phyloP scores from a whole-genome alignment of 2,329 filamentous ascomycete species.

The Ambrosiella cleistominuta region DNA sequence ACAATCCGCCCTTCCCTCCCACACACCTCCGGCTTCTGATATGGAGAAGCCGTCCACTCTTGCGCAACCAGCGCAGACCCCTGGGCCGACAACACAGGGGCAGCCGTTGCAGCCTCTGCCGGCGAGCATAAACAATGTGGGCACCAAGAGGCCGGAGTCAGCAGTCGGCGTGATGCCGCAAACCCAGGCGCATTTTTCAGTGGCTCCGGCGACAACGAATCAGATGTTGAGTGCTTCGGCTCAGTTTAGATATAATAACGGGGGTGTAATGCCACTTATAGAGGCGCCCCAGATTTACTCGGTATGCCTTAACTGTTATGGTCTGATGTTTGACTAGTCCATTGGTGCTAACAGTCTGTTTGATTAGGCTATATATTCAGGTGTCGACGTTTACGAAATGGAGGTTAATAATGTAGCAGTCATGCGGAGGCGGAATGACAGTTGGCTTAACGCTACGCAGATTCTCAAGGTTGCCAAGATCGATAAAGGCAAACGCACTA shows the following conservation, averaged over 20 bases:
- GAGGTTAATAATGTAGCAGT: constrained; percentile 84
- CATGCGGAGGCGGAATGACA: constrained; percentile 88
- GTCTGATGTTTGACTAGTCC: constrained; percentile 10
- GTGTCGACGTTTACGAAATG: constrained; percentile 96
- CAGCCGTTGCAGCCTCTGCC: constrained; percentile 1
- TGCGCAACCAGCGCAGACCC: background rate
- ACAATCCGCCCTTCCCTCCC: background rate
- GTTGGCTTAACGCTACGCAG: constrained; percentile 95
- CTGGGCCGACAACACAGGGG: background rate
- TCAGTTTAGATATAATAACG: constrained; percentile 5
- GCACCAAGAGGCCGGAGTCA: constrained; percentile 20
- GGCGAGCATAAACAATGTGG: constrained; percentile 20
- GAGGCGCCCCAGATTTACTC: constrained; percentile 33
- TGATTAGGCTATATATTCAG: constrained; percentile 67
- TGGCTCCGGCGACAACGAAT: constrained; percentile 14
- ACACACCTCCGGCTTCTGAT: background rate
- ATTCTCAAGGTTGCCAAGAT: constrained; percentile 95
- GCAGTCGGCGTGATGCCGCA: constrained; percentile 22
- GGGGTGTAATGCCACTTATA: background rate
- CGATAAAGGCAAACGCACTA: constrained; percentile 93
- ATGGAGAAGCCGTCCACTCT: background rate
- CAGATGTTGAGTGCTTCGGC: constrained; percentile 4
- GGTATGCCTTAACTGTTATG: constrained; percentile 22
- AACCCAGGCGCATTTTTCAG: constrained; percentile 26
- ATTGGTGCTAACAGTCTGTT: background rate